Conservation (phyloP, 2,329 filamentous ascomycete genomes). For the Stachybotrys elegans region DNA sequence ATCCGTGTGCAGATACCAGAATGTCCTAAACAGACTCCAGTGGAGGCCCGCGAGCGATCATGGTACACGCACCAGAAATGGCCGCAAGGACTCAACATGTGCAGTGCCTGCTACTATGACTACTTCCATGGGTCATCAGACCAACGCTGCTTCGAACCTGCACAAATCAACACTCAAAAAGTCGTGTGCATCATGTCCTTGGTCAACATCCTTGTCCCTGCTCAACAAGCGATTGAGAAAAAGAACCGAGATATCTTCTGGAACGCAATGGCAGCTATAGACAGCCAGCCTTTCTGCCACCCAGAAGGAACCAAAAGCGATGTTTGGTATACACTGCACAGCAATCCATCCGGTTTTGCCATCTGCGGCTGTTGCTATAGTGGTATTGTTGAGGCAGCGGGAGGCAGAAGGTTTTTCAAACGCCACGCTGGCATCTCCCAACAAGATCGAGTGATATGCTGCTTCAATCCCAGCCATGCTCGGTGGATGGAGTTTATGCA, state of each 20-base stretch:
- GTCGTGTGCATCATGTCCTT: conserved; percentile 23
- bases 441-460: conserved; percentile 21
- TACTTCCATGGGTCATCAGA: conserved; percentile 25
- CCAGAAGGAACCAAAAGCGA: conserved; percentile 21
- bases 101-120: conserved; percentile 32
- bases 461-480: conserved; percentile 25
- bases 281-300: conserved; percentile 23
- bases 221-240: conserved; percentile 20
- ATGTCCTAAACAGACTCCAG: conserved; percentile 18
- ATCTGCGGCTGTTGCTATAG: conserved; percentile 31
- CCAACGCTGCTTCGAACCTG: conserved; percentile 14
- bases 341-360: conserved; percentile 24
- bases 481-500: conserved; percentile 18
- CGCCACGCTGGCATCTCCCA: conserved; percentile 12
- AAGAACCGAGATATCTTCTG: conserved; percentile 29
- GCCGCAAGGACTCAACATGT: conserved; percentile 23
- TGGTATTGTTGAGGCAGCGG: conserved; percentile 23
- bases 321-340: conserved; percentile 28
- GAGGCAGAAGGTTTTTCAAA: conserved; percentile 23
- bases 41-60: conserved; percentile 15
- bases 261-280: conserved; percentile 20
- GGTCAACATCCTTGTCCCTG: conserved; percentile 23
- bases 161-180: conserved; percentile 14
- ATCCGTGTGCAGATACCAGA: conserved; percentile 17
- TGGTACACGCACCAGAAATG: conserved; percentile 27